Base-by-base conservation (phyloP, 176 grass and related monocot species). In the Neostapfia colusana region DNA sequence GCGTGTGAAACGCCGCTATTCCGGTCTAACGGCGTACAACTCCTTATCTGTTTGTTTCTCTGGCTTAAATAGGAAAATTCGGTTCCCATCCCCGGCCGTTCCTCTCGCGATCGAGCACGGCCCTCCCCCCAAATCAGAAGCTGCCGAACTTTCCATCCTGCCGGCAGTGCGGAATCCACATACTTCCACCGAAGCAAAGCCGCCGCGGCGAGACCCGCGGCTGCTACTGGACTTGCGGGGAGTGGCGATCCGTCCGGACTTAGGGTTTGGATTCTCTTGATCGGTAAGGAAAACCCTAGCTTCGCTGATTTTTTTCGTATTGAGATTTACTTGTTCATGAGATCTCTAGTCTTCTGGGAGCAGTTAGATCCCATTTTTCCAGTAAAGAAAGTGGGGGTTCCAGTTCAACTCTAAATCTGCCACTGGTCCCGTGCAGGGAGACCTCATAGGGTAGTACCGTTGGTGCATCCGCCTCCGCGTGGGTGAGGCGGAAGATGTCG, bases 401-500 rank as follows among this genome's bases (percentile, higher is more conserved):
- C 26, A 36, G 27, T 10, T 38, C 4, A 11, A 39, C 62, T 50
- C 61, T 78, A 25, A 78, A 35, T 66, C 14, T 2, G 75, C 8
- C 2, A 21, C 42, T 65, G 80, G 24, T 79, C 37, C 18, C 79
- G 62, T 37, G 75, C 80, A 77, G 72, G 23, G 50, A 34, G 53
- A 23, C 51, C 68, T 65, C 36, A 40, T 45, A 74, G 69, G 73
- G 44, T 45, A 68, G 63, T 51, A 55, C 44, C 70, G 53, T 17
- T 11, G 74, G 54, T 39, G 40, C 80, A 73, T 78, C 68, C 75
- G 42, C 80, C 74, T 64, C 74, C 60, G 38, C 60, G 79, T 73
- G 85, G 85, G 66, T 72, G 78, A 60, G 74, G 57, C 35, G 36
- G 57, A 82, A 39, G 83, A 97, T 97, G 88, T 91, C 83, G 73